Base-by-base conservation (phyloP, 495 filamentous ascomycete genomes). In the Elaphomyces granulatus region DNA sequence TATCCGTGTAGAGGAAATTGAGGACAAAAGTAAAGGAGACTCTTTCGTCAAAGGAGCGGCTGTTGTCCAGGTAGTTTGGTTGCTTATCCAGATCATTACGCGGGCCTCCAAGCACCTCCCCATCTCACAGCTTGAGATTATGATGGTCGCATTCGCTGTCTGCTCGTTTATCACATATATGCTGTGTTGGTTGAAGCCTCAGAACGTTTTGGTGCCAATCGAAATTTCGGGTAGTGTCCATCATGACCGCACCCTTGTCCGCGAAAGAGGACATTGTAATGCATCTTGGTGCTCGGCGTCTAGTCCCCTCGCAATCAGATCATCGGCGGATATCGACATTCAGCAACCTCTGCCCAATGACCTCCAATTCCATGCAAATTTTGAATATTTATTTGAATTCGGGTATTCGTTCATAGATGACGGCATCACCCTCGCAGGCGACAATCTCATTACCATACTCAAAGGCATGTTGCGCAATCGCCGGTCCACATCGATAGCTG, bases 21-120 rank as follows among this genome's bases (percentile, higher is more conserved):
- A 45, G 19, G 58, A 65, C 37, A 59, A 59, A 42, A 64, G 50
- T 34, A 67, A 68, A 50, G 51, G 56, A 10, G 53, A 58, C 39
- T 40, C 45, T 0, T 20, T 67, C 2, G 50, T 53, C 15, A 38
- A 37, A 41, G 48, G 15, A 20, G 37, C 33, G 14, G 15, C 12
- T 14, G 9, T 17, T 28, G 39, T 19, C 12, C 23, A 45, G 44
- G 31, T 10, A 42, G 6, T 30, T 47, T 8, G 28, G 39, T 0
- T 70, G 63, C 60, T 60, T 64, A 32, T 50, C 40, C 32, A 53
- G 32, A 53, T 54, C 31, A 42, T 57, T 6, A 14, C 37, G 1
- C 48, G 63, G 6, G 23, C 49, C 1, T 44, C 41, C 1, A 40
- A 55, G 15, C 23, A 19, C 0, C 33, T 67, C 1, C 23, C 48